These are phyloP conservation scores for Volvox carteri DNA, from an alignment of 163 green algal genomes.

Conservation along the genomic window DNA sequence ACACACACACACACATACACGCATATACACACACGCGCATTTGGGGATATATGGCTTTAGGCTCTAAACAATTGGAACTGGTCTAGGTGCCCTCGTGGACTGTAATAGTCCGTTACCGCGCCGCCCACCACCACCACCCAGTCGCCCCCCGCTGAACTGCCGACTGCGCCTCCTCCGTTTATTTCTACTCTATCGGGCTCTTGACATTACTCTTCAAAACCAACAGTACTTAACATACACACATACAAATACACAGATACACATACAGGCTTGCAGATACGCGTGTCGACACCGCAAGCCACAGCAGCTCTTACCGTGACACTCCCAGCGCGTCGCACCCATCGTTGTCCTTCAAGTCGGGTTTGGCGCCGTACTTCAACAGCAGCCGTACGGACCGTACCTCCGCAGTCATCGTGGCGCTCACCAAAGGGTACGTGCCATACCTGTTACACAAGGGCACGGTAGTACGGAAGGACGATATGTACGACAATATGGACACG, in stretches of 20 bases:
- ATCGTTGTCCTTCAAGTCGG: constrained; percentile 33
- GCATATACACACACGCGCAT: background rate
- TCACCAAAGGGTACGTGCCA: constrained; percentile 26
- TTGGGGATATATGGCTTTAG: background rate
- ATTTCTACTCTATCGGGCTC: no score
- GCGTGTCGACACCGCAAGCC: background rate
- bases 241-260: background rate
- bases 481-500: background rate
- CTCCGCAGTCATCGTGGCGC: constrained; percentile 19
- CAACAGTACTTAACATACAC: no score
- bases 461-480: background rate
- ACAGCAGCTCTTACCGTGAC: background rate
- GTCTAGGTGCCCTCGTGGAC: no score
- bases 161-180: no score
- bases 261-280: background rate
- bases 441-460: constrained; percentile 6
- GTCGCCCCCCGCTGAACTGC: no score
- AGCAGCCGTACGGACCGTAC: constrained; percentile 10
- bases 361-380: constrained; percentile 3
- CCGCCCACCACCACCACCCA: no score
- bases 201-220: no score
- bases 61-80: background rate
- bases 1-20: background rate
- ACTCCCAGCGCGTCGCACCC: constrained; percentile 8
- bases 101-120: no score